phyloP scores from a whole-genome alignment of 495 filamentous ascomycete genomes.

The Cercophora scortea region DNA sequence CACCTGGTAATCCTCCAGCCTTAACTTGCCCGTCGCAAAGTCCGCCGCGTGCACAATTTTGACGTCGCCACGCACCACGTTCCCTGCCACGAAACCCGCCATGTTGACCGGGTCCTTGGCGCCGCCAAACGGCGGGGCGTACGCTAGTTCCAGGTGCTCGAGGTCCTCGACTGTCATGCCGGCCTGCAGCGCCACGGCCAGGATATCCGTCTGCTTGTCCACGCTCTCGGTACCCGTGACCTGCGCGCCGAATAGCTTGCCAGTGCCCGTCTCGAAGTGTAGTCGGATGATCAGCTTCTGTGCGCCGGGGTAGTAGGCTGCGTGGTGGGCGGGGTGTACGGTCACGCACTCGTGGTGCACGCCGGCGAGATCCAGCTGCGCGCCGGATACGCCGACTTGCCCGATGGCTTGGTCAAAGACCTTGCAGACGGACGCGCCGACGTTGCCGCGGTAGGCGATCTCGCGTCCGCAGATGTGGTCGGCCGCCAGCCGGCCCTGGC shows the following conservation, averaged over 20 bases:
- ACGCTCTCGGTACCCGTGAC: slow-evolving; percentile 13
- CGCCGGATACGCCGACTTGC: slow-evolving; percentile 12
- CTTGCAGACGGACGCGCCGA: slow-evolving; percentile 20
- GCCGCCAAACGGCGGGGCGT: slow-evolving; percentile 24
- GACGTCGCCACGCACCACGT: slow-evolving; percentile 22
- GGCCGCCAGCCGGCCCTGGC: slow-evolving; percentile 23
- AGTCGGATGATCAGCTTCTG: slow-evolving; percentile 17
- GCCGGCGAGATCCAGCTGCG: slow-evolving; percentile 4
- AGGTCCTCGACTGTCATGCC: slow-evolving; percentile 24
- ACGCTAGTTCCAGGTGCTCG: slow-evolving; percentile 25
- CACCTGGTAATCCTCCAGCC: slow-evolving; percentile 7
- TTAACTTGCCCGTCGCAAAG: slow-evolving; percentile 4
- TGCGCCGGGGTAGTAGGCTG: slow-evolving; percentile 25
- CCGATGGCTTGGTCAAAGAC: slow-evolving; percentile 20
- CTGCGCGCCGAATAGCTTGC: slow-evolving; percentile 22
- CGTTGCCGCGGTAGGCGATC: slow-evolving; percentile 17
- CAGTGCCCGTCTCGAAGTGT: slow-evolving; percentile 11
- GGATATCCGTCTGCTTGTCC: slow-evolving; percentile 26
- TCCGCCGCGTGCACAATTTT: slow-evolving; percentile 20
- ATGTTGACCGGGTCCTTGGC: slow-evolving; percentile 30
- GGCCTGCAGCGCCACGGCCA: slow-evolving; percentile 21
- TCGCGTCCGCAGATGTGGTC: slow-evolving; percentile 21
- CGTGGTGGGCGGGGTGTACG: slow-evolving; percentile 26
- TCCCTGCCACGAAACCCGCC: slow-evolving; percentile 21
- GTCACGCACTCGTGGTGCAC: slow-evolving; percentile 15